A percentile compares a stretch with the other conserved stretches of the same genome.
Evolutionary conservation across 257 asterid species (phyloP).

Genomic region (Fraxinus excelsior): DNA sequence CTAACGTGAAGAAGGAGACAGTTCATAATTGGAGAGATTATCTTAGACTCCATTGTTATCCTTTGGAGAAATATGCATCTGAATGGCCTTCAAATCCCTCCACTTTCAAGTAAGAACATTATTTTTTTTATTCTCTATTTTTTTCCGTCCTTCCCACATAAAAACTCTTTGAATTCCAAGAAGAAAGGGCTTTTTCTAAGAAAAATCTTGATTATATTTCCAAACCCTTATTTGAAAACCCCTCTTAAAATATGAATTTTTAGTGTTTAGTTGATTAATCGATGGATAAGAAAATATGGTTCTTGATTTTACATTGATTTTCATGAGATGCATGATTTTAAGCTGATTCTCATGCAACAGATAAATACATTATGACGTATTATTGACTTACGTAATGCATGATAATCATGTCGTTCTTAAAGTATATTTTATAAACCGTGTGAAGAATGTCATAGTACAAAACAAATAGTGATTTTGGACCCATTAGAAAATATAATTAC

Average conservation of each 20-base stretch:
- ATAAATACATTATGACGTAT: not conserved
- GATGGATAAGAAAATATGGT: not conserved
- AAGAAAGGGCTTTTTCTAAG: too few species aligned
- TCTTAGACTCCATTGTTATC: constrained; percentile 88
- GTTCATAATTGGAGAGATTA: constrained; percentile 96
- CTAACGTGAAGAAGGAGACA: constrained; percentile 65
- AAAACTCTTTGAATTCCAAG: too few species aligned
- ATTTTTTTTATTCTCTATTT: not conserved
- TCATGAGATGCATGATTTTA: not conserved
- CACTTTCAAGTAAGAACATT: constrained; percentile 60
- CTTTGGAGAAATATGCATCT: constrained; percentile 57
- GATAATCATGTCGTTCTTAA: not conserved
- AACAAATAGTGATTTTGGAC: not conserved
- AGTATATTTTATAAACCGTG: not conserved
- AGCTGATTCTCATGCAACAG: not conserved
- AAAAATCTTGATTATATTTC: not conserved
- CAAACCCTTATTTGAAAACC: not conserved
- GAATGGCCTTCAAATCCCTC: constrained; percentile 91
- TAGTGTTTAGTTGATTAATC: too few species aligned
- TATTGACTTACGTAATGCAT: not conserved
- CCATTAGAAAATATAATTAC: not conserved
- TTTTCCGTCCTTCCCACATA: not conserved
- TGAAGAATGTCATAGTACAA: not conserved
- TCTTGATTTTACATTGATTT: not conserved
- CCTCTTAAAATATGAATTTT: too few species aligned